phyloP scores from a whole-genome alignment of 2,329 filamentous ascomycete genomes.

The Aspergillus aculeatus region DNA sequence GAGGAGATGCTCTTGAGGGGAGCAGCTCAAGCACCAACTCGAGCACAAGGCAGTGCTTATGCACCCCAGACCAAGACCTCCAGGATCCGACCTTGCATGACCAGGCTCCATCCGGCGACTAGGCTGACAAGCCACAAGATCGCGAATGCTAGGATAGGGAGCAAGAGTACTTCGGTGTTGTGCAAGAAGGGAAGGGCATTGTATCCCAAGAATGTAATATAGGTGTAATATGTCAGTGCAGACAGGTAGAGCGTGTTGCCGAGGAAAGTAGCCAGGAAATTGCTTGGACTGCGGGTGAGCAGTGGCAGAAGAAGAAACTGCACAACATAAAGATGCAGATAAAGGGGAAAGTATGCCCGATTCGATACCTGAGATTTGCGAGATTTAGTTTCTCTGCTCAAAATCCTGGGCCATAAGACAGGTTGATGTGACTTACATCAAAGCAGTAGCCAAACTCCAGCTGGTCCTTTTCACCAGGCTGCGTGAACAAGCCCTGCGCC shows the following conservation, averaged over 20 bases:
- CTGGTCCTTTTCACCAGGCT: slow-evolving; percentile 56
- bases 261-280: slow-evolving; percentile 53
- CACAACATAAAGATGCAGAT: slow-evolving; percentile 65
- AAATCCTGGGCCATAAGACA: neutral
- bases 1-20: neutral
- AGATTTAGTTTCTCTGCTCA: neutral
- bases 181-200: slow-evolving; percentile 67
- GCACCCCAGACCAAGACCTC: slow-evolving; percentile 47
- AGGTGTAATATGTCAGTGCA: slow-evolving; percentile 64
- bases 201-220: slow-evolving; percentile 68
- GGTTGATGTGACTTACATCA: slow-evolving; percentile 51
- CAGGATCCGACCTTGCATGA: slow-evolving; percentile 45
- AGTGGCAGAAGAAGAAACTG: slow-evolving; percentile 67
- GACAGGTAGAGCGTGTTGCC: slow-evolving; percentile 67
- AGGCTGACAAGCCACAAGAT: slow-evolving; percentile 58
- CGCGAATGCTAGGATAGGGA: slow-evolving; percentile 60
- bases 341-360: slow-evolving; percentile 66
- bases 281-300: slow-evolving; percentile 42
- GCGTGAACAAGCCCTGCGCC: slow-evolving; percentile 58
- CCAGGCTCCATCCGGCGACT: slow-evolving; percentile 48
- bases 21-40: neutral
- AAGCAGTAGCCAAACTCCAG: slow-evolving; percentile 71
- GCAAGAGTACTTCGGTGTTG: slow-evolving; percentile 64
- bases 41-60: slow-evolving; percentile 14
- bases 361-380: slow-evolving; percentile 54